Conservation (phyloP, 352 stramenopile species). For the Phytophthora pisi region DNA sequence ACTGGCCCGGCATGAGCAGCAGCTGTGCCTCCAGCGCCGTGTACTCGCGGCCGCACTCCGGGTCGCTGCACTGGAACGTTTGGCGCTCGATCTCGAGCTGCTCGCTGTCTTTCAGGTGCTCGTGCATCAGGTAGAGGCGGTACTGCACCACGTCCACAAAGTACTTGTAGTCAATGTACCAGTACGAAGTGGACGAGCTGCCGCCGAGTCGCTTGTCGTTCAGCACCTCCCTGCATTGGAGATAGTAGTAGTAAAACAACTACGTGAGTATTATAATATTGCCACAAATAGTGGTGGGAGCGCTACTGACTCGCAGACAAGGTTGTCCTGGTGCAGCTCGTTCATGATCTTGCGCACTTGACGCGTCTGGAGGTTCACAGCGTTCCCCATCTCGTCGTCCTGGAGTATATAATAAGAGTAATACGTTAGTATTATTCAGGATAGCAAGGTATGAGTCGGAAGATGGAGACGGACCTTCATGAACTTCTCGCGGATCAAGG, state of each 20-base stretch:
- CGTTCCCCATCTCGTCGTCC: constrained; percentile 89
- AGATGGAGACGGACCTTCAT: constrained; percentile 61
- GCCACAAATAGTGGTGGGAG: neutral
- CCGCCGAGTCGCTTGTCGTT: constrained; percentile 87
- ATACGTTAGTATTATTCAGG: neutral
- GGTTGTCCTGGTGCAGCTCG: constrained; percentile 83
- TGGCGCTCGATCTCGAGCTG: constrained; percentile 88
- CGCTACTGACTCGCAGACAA: constrained; percentile 81
- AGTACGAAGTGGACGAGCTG: constrained; percentile 90
- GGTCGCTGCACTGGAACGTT: constrained; percentile 87
- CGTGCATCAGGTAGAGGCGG: constrained; percentile 87
- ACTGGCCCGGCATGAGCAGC: constrained; percentile 83
- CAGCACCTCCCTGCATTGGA: constrained; percentile 67
- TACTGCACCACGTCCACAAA: constrained; percentile 91
- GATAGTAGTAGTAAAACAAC: neutral
- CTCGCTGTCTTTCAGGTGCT: constrained; percentile 86
- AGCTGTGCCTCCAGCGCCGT: constrained; percentile 85
- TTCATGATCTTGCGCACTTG: constrained; percentile 92
- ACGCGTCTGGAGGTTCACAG: constrained; percentile 87
- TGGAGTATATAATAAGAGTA: constrained; percentile 21
- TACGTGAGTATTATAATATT: constrained; percentile 15
- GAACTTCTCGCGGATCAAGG: constrained; percentile 88
- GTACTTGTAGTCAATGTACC: constrained; percentile 94
- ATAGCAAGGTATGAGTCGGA: constrained; percentile 1
- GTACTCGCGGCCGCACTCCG: constrained; percentile 87